A percentile compares a stretch with the other conserved stretches of the same genome.
These are phyloP conservation scores for Nakazawaea molendinolei DNA, from an alignment of 805 yeast species.

Conservation along the genomic window DNA sequence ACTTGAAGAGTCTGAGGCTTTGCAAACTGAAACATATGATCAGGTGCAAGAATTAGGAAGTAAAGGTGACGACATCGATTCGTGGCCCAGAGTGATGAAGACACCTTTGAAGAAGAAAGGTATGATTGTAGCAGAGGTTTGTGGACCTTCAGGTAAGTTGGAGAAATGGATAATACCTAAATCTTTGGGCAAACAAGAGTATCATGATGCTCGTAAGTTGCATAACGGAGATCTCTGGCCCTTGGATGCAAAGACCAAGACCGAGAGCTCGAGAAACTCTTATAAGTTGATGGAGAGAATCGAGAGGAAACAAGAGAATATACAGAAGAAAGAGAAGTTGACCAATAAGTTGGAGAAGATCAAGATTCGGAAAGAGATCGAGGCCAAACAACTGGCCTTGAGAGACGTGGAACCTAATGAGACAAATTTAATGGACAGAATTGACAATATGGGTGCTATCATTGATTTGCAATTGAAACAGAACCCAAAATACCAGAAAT, in stretches of 20 bases:
- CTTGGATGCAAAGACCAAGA: constrained; percentile 50
- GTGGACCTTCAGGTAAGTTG: constrained; percentile 71
- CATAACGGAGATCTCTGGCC: constrained; percentile 88
- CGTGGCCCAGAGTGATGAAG: constrained; percentile 69
- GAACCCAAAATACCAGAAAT: constrained; percentile 5
- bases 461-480: constrained; percentile 5
- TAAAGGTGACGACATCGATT: constrained; percentile 21
- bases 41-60: constrained; percentile 20
- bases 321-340: constrained; percentile 1
- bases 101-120: constrained; percentile 75
- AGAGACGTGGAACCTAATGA: constrained; percentile 8
- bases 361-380: constrained; percentile 1
- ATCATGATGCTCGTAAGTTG: constrained; percentile 87
- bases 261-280: constrained; percentile 12
- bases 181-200: constrained; percentile 63
- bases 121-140: constrained; percentile 72
- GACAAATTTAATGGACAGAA: constrained; percentile 8
- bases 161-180: constrained; percentile 88
- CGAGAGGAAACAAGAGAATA: constrained; percentile 7
- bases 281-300: constrained; percentile 7
- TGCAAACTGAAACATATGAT: too few species aligned
- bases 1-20: too few species aligned
- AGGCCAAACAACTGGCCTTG: constrained; percentile 4
- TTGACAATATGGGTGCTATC: constrained; percentile 9
- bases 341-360: constrained; percentile 5